phyloP scores from a whole-genome alignment of 192 early-diverging fungal species.

The Funneliformis geosporum region DNA sequence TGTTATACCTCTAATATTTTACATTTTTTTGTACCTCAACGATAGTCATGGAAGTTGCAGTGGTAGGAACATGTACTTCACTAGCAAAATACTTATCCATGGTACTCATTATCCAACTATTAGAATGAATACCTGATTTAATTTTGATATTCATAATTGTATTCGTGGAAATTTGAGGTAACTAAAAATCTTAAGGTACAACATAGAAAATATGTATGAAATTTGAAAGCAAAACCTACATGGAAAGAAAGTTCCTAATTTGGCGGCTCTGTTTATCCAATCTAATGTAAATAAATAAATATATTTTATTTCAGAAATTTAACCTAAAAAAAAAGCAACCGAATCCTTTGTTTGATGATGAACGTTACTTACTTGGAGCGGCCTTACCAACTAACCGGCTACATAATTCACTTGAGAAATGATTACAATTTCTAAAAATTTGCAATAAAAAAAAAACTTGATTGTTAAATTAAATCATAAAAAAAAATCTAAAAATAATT shows the following conservation, averaged over 20 bases:
- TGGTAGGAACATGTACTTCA: neutral
- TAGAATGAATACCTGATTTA: neutral
- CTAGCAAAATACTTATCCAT: neutral
- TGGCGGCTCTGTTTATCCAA: slow-evolving; percentile 51
- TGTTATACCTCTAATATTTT: neutral
- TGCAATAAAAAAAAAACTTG: too few relatives aligned
- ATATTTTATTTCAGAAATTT: neutral
- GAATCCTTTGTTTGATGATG: neutral
- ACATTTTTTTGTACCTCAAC: neutral
- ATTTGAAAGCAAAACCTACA: slow-evolving; percentile 26
- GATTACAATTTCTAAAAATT: slow-evolving; percentile 33
- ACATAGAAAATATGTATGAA: neutral
- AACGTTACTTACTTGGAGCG: slow-evolving; percentile 30
- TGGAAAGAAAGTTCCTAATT: slow-evolving; percentile 49
- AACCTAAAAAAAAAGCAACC: neutral
- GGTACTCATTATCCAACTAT: neutral
- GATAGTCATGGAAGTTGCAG: neutral
- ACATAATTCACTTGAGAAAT: slow-evolving; percentile 27
- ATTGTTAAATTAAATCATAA: too few relatives aligned
- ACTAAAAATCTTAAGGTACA: slow-evolving; percentile 5
- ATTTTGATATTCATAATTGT: neutral
- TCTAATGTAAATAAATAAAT: slow-evolving; percentile 29
- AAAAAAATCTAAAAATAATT: too few relatives aligned
- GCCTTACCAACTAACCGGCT: slow-evolving; percentile 18
- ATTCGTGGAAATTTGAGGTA: neutral